Conservation (phyloP, 305 asterid species). For the Stenogyne calaminthoides region DNA sequence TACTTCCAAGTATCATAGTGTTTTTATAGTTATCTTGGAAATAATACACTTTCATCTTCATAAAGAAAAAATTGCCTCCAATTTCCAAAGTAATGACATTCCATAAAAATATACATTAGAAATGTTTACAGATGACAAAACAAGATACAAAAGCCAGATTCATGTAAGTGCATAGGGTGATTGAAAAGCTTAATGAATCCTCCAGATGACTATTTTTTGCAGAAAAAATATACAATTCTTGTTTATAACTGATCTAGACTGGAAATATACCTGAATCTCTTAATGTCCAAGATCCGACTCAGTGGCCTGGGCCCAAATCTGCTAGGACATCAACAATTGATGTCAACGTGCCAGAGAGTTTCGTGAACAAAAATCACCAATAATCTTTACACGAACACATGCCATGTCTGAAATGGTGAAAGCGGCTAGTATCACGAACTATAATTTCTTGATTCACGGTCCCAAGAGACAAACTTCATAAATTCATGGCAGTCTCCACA, state of each 20-base stretch:
- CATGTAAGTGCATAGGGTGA: not conserved
- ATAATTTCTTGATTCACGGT: slow-evolving; percentile 55
- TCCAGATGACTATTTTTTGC: not conserved
- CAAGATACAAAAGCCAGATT: not conserved
- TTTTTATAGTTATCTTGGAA: not conserved
- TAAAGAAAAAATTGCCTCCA: not conserved
- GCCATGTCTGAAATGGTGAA: slow-evolving; percentile 74
- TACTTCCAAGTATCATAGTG: not conserved
- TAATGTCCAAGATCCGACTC: slow-evolving; percentile 9
- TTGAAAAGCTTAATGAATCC: not conserved
- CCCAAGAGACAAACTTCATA: slow-evolving; percentile 65
- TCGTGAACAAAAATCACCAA: slow-evolving; percentile 54
- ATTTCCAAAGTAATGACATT: not conserved
- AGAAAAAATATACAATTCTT: not conserved
- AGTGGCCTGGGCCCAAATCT: slow-evolving; percentile 14
- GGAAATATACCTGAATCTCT: slow-evolving; percentile 15
- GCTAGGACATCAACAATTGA: not conserved
- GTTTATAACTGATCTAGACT: not conserved
- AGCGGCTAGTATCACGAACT: slow-evolving; percentile 62
- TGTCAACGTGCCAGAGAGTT: slow-evolving; percentile 1
- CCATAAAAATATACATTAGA: not conserved
- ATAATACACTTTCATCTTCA: not conserved
- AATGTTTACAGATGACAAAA: not conserved
- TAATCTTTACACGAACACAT: slow-evolving; percentile 76
- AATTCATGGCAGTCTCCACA: slow-evolving; percentile 93